A percentile compares a stretch with the other conserved stretches of the same genome.
phyloP scores from a whole-genome alignment of 768 basidiomycete species.

The Mycena pura region DNA sequence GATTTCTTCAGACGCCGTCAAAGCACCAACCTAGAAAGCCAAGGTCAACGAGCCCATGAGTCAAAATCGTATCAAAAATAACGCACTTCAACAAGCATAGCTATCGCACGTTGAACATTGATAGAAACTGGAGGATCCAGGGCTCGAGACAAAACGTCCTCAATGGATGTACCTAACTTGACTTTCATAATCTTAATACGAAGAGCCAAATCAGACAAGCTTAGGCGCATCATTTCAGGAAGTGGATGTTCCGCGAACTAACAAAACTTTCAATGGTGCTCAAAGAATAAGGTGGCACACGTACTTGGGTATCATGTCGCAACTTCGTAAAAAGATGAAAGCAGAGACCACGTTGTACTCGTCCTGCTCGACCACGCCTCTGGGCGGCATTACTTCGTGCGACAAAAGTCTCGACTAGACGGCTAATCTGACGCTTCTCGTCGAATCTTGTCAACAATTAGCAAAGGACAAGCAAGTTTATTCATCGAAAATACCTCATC shows the following conservation, averaged over 20 bases:
- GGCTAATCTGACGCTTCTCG: conserved; percentile 94
- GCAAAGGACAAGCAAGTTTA: background rate
- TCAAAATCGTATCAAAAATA: background rate
- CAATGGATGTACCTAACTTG: conserved; percentile 83
- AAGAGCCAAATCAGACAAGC: conserved; percentile 88
- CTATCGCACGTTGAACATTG: conserved; percentile 91
- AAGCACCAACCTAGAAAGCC: conserved; percentile 73
- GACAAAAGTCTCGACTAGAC: conserved; percentile 90
- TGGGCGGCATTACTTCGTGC: conserved; percentile 92
- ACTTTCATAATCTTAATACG: conserved; percentile 95
- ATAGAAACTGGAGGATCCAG: conserved; percentile 86
- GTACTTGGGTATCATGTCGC: conserved; percentile 80
- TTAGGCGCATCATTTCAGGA: conserved; percentile 95
- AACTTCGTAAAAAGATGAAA: conserved; percentile 95
- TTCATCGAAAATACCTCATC: conserved; percentile 65
- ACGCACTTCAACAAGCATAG: conserved; percentile 85
- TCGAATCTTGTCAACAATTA: conserved; percentile 68
- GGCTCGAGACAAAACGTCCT: conserved; percentile 86
- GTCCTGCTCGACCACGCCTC: conserved; percentile 88
- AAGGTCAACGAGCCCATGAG: conserved; percentile 9
- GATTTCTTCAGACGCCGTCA: conserved; percentile 88
- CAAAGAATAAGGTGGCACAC: conserved; percentile 9
- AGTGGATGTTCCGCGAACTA: conserved; percentile 90
- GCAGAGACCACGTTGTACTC: conserved; percentile 87
- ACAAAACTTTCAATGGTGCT: conserved; percentile 1